Evolutionary conservation across 441 rosid genomes (phyloP).

Genomic region (Melastoma candidum): DNA sequence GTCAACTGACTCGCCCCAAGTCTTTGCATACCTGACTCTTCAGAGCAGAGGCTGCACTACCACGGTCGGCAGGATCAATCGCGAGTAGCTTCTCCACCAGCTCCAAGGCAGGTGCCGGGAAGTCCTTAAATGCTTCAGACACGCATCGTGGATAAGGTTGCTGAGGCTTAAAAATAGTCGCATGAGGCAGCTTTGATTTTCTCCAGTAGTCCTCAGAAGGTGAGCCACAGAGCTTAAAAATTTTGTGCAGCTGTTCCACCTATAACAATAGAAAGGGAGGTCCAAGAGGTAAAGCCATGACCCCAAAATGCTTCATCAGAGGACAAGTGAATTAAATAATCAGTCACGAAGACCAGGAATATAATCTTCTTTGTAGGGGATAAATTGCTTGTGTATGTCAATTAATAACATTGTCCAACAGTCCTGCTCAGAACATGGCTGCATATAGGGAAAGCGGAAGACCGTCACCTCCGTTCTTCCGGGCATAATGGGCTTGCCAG

Average conservation of each 20-base stretch:
- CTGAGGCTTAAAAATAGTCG: constrained; percentile 89
- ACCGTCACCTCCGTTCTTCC: constrained; percentile 87
- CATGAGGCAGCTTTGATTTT: constrained; percentile 88
- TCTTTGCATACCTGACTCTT: constrained; percentile 48
- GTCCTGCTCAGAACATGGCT: too few relatives aligned
- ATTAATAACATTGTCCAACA: too few relatives aligned
- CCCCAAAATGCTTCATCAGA: too few relatives aligned
- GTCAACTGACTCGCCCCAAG: too few relatives aligned
- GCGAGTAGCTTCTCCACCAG: constrained; percentile 86
- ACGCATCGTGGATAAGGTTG: constrained; percentile 85
- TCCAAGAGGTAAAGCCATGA: neutral
- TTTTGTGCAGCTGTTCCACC: constrained; percentile 98
- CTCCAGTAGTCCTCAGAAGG: constrained; percentile 94
- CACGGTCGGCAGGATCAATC: constrained; percentile 84
- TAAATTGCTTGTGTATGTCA: too few relatives aligned
- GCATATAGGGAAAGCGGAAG: too few relatives aligned
- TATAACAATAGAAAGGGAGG: constrained; percentile 22
- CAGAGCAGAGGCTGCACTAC: constrained; percentile 70
- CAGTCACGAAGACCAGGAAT: too few relatives aligned
- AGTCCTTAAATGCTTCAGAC: constrained; percentile 85
- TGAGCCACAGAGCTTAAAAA: constrained; percentile 92
- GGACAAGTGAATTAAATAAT: too few relatives aligned
- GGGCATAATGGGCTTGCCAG: constrained; percentile 99
- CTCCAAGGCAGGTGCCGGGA: constrained; percentile 73
- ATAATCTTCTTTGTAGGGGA: too few relatives aligned